Base-by-base conservation (phyloP, 2,329 filamentous ascomycete genomes). In the Penicillium sp. region DNA sequence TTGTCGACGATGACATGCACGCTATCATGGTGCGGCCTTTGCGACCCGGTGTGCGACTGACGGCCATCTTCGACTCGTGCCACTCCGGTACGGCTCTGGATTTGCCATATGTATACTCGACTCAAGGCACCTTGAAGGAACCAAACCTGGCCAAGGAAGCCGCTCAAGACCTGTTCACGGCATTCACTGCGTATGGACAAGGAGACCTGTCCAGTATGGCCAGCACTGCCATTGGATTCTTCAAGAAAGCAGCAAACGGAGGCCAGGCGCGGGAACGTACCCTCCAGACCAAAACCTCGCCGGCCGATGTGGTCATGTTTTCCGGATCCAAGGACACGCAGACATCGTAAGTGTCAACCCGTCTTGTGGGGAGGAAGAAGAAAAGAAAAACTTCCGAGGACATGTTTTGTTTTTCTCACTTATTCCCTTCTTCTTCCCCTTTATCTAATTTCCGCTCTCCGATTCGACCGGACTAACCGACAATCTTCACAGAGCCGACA, bases 301-400 rank as follows among this genome's bases (percentile, higher is more conserved):
- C 94, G 1, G 95, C 95, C 45, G 95, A 99, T 78, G 95, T 99
- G 42, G 88, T 98, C 74, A 96, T 97, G 91, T 97, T 93, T 88
- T 96, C 92, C 63, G 95, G 95, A 54, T 96, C 92, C 79, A 98
- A 97, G 79, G 95, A 98, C 75, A 88, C 90, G 61, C 95, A 98
- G 80, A 99, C 94, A 56, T 78, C 76, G 76, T 78, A 66, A 67
- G 75, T 72, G 9, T 3, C 3, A 24, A 53, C 26, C 26, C 6
- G 6, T 24, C 1, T 5, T 22, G 3, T 2, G 28, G 26, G 7
- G 24, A 19, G 10, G 35, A 28, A 4, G 26, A 28, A 44, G 35
- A 37, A 15, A 37, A 37, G 13, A 37, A 37, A 24, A n/a, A 53
- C 1, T 12, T 28, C 44, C 22, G 44, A 28, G 15, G 4, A 28